A percentile compares a stretch with the other conserved stretches of the same genome.
Conservation (phyloP, 352 stramenopile species). For the Globisporangium sylvaticum region DNA sequence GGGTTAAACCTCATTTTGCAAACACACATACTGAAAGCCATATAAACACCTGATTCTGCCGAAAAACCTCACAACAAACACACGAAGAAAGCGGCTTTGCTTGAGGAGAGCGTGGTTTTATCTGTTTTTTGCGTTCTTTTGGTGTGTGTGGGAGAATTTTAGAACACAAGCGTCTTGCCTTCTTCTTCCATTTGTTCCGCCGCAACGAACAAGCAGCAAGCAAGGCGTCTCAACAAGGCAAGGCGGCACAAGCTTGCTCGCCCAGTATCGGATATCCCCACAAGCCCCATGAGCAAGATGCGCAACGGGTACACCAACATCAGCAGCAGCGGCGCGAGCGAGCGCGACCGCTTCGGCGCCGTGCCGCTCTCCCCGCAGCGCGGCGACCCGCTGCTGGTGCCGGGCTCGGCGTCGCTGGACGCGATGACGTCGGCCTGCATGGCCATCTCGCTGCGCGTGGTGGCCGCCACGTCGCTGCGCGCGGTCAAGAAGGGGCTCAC, state of each 20-base stretch:
- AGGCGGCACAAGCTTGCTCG: neutral
- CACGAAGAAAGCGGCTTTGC: neutral
- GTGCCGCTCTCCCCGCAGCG: constrained; percentile 53
- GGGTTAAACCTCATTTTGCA: constrained; percentile 2
- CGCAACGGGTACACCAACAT: constrained; percentile 16
- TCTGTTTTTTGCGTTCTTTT: too few species aligned
- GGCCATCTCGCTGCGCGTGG: constrained; percentile 52
- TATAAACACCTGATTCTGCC: neutral
- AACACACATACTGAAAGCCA: neutral
- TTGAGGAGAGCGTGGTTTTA: too few species aligned
- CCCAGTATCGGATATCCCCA: neutral
- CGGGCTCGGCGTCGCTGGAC: constrained; percentile 52
- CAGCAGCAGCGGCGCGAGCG: constrained; percentile 10
- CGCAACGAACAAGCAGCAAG: neutral
- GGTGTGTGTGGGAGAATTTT: too few species aligned
- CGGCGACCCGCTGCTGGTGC: constrained; percentile 56
- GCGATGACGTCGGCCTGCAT: constrained; percentile 56
- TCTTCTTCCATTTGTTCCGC: neutral
- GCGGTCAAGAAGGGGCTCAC: constrained; percentile 67
- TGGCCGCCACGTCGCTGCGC: constrained; percentile 50
- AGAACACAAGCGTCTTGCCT: neutral
- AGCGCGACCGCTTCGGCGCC: constrained; percentile 32
- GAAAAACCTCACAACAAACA: constrained; percentile 3
- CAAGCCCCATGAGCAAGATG: neutral
- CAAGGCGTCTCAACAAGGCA: neutral